These are phyloP conservation scores for Punctularia strigosozonata DNA, from an alignment of 768 basidiomycete genomes.

Conservation along the genomic window DNA sequence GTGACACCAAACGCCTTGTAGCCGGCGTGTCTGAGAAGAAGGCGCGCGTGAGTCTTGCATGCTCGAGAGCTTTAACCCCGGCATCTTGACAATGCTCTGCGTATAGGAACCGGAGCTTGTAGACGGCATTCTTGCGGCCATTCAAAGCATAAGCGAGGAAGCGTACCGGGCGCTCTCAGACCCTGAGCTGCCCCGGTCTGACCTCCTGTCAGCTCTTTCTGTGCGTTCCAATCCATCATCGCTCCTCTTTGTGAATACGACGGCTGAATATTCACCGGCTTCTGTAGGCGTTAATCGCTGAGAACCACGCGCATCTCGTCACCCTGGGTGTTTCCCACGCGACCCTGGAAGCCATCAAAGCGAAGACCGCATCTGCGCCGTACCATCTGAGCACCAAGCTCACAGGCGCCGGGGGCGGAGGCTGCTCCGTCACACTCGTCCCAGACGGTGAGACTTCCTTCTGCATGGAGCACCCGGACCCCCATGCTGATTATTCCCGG, in stretches of 20 bases:
- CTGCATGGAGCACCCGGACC: neutral
- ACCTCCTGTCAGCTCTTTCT: conserved; percentile 55
- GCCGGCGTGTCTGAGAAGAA: conserved; percentile 77
- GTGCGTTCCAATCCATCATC: conserved; percentile 30
- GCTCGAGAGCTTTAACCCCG: conserved; percentile 1
- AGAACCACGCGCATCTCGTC: conserved; percentile 83
- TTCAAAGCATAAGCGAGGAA: conserved; percentile 79
- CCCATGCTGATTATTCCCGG: neutral
- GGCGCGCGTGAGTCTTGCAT: conserved; percentile 33
- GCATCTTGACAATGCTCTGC: conserved; percentile 1
- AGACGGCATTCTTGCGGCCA: conserved; percentile 61
- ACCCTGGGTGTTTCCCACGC: conserved; percentile 88
- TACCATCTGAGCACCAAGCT: conserved; percentile 82
- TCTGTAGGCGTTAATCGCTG: conserved; percentile 74
- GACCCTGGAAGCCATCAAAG: conserved; percentile 68
- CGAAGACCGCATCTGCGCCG: conserved; percentile 49
- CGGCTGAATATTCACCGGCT: too few relatives aligned
- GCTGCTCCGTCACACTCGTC: conserved; percentile 92
- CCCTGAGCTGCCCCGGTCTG: conserved; percentile 53
- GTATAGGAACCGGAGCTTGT: conserved; percentile 77
- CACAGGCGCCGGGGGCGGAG: conserved; percentile 96
- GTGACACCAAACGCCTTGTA: conserved; percentile 91
- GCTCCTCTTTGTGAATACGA: too few relatives aligned
- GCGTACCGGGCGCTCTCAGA: conserved; percentile 67
- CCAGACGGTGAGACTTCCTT: conserved; percentile 64